A percentile compares a stretch with the other conserved stretches of the same genome.
Evolutionary conservation across 805 yeast genomes (phyloP).

Genomic region (Candida oleophila): DNA sequence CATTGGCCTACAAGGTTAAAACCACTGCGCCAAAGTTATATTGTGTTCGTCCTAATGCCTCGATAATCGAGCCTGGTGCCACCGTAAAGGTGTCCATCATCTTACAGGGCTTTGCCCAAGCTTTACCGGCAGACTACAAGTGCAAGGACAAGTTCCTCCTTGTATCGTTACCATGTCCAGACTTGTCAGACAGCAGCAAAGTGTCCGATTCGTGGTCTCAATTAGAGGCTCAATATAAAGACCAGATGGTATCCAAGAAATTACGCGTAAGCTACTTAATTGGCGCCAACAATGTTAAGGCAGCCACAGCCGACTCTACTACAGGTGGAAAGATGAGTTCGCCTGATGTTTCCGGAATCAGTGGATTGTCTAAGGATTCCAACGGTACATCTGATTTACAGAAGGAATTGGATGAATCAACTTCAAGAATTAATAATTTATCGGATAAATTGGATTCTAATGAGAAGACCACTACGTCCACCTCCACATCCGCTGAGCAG

Average conservation of each 20-base stretch:
- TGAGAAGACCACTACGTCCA: slow-evolving; percentile 17
- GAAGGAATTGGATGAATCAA: slow-evolving; percentile 38
- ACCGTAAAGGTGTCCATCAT: slow-evolving; percentile 74
- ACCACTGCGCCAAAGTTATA: slow-evolving; percentile 96
- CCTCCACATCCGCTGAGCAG: slow-evolving; percentile 19
- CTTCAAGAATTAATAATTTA: slow-evolving; percentile 42
- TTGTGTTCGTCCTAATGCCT: slow-evolving; percentile 95
- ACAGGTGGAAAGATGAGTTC: slow-evolving; percentile 4
- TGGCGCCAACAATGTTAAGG: slow-evolving; percentile 24
- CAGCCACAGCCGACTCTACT: slow-evolving; percentile 12
- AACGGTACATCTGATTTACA: slow-evolving; percentile 17
- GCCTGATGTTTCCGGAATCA: slow-evolving; percentile 12
- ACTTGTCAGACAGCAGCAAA: slow-evolving; percentile 49
- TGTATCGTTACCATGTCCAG: slow-evolving; percentile 78
- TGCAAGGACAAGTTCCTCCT: slow-evolving; percentile 92
- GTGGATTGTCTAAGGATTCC: slow-evolving; percentile 18
- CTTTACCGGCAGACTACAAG: slow-evolving; percentile 69
- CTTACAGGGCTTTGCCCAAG: slow-evolving; percentile 77
- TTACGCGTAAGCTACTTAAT: slow-evolving; percentile 59
- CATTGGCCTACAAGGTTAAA: slow-evolving; percentile 90
- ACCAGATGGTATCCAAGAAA: slow-evolving; percentile 59
- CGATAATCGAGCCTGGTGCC: slow-evolving; percentile 73
- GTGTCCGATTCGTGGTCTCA: slow-evolving; percentile 76
- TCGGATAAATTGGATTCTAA: slow-evolving; percentile 46
- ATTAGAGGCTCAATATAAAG: slow-evolving; percentile 59